Evolutionary conservation across 116 monocot species (phyloP).

Genomic region (Zostera marina): DNA sequence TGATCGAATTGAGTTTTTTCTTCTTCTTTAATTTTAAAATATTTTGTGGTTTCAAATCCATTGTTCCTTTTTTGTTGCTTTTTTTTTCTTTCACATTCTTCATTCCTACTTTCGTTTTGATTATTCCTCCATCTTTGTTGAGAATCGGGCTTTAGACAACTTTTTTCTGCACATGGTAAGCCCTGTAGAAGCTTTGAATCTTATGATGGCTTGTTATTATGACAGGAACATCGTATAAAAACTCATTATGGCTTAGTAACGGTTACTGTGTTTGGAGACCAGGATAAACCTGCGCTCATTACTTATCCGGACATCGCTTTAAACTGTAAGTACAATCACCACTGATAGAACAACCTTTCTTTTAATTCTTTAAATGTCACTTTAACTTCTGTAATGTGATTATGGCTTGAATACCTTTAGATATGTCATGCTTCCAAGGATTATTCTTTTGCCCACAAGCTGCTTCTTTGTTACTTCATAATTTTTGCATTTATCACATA

Average conservation of each 20-base stretch:
- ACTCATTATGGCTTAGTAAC: slow-evolving; percentile 28
- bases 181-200: neutral
- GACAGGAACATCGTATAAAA: slow-evolving; percentile 32
- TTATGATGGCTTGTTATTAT: neutral
- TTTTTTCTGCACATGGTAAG: too few relatives aligned
- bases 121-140: too few relatives aligned
- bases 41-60: too few relatives aligned
- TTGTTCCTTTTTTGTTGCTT: too few relatives aligned
- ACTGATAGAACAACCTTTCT: neutral
- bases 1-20: too few relatives aligned
- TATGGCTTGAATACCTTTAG: slow-evolving; percentile 11
- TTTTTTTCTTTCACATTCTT: too few relatives aligned
- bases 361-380: neutral
- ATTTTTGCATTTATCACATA: slow-evolving; percentile 85
- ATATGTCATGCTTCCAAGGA: slow-evolving; percentile 85
- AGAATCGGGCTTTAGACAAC: too few relatives aligned
- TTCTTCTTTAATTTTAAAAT: too few relatives aligned
- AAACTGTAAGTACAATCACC: slow-evolving; percentile 24
- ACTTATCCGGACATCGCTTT: slow-evolving; percentile 54
- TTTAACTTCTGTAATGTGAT: too few relatives aligned
- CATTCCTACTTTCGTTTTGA: too few relatives aligned
- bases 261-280: slow-evolving; percentile 42
- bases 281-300: slow-evolving; percentile 39
- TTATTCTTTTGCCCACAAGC: slow-evolving; percentile 62
- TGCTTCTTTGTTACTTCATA: slow-evolving; percentile 66